Percentiles rank a stretch among this genome's conserved stretches.
These are phyloP conservation scores for Vigna reflexopilosa DNA, from an alignment of 306 rosid genomes.

Conservation along the genomic window DNA sequence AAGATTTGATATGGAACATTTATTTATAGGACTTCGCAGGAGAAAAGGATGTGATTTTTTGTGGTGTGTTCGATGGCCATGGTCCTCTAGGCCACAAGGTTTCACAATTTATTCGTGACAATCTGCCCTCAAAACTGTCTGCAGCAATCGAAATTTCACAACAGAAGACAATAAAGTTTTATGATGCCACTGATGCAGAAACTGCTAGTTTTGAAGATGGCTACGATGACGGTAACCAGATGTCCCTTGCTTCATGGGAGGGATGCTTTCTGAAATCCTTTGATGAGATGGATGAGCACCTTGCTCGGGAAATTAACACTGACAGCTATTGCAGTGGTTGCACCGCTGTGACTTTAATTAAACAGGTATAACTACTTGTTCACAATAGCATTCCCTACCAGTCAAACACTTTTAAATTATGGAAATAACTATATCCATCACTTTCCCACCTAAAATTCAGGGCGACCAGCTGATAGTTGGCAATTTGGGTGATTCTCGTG, in stretches of 20 bases:
- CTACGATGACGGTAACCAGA: not conserved
- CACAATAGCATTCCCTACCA: not conserved
- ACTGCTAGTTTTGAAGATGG: conserved; percentile 20
- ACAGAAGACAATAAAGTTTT: conserved; percentile 40
- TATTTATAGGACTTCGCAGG: conserved; percentile 66
- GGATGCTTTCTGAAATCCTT: conserved; percentile 68
- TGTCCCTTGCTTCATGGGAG: conserved; percentile 77
- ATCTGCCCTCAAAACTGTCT: conserved; percentile 76
- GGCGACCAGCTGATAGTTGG: conserved; percentile 74
- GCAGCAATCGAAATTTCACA: conserved; percentile 62
- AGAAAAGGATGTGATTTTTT: conserved; percentile 65
- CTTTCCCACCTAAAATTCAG: conserved; percentile 51
- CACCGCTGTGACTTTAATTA: conserved; percentile 80
- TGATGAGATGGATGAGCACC: conserved; percentile 69
- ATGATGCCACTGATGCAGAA: conserved; percentile 40
- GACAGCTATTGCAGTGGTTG: conserved; percentile 90
- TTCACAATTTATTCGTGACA: conserved; percentile 68
- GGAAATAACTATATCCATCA: conserved; percentile 9
- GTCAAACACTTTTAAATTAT: not conserved
- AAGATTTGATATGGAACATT: conserved; percentile 35
- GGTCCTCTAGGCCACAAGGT: conserved; percentile 88
- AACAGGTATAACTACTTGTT: conserved; percentile 63
- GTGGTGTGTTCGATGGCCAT: conserved; percentile 98
- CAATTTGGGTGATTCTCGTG: conserved; percentile 95
- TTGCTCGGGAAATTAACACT: conserved; percentile 60